Evolutionary conservation across 805 yeast genomes (phyloP).

Genomic region (Maudiozyma barnettii): DNA sequence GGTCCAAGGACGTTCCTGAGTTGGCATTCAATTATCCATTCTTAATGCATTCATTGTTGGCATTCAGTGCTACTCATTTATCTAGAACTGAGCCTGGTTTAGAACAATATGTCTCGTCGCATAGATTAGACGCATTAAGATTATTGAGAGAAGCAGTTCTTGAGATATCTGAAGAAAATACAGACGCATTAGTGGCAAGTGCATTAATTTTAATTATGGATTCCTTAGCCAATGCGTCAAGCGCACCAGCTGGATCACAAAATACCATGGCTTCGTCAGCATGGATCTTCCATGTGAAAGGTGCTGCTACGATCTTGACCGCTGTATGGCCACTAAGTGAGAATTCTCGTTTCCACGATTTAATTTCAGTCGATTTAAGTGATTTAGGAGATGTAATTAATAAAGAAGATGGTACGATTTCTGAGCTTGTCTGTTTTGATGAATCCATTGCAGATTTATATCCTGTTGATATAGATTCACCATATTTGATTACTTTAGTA

Average conservation of each 20-base stretch:
- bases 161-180: constrained; percentile 71
- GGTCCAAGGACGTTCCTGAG: constrained; percentile 83
- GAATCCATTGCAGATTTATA: constrained; percentile 75
- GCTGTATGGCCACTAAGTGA: constrained; percentile 89
- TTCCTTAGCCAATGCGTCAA: constrained; percentile 84
- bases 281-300: constrained; percentile 95
- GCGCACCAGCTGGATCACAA: constrained; percentile 16
- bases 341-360: constrained; percentile 53
- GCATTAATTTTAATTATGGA: constrained; percentile 87
- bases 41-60: constrained; percentile 83
- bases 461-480: constrained; percentile 76
- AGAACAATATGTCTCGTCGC: constrained; percentile 73
- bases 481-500: constrained; percentile 76
- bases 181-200: constrained; percentile 88
- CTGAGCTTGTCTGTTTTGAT: constrained; percentile 75
- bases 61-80: constrained; percentile 87
- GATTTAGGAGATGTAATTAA: constrained; percentile 63
- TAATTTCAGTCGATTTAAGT: constrained; percentile 79
- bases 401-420: constrained; percentile 32
- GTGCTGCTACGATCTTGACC: constrained; percentile 89
- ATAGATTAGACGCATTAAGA: constrained; percentile 78
- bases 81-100: constrained; percentile 67
- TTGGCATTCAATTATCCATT: constrained; percentile 82
- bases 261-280: constrained; percentile 76
- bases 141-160: constrained; percentile 77